Evolutionary conservation across 164 flowering plant species (phyloP).

Genomic region (Umbellularia californica): DNA sequence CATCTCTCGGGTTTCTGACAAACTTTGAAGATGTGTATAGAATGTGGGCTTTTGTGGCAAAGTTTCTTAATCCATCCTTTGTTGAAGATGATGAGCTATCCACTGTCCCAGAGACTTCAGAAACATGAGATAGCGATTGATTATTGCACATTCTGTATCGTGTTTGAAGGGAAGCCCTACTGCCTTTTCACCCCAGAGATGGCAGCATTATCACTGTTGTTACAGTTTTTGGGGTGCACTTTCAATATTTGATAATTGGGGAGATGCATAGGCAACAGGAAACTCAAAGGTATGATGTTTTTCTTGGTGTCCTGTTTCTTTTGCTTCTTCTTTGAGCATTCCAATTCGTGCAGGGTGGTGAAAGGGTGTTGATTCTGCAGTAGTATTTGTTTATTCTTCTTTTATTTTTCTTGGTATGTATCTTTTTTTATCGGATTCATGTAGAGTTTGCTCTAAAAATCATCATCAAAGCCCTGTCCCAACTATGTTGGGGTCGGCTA

Average conservation of each 20-base stretch:
- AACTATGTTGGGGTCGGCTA: background rate
- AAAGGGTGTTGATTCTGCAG: slow-evolving; percentile 8
- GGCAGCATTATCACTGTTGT: background rate
- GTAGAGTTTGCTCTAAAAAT: slow-evolving; percentile 40
- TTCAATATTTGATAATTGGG: background rate
- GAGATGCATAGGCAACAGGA: slow-evolving; percentile 18
- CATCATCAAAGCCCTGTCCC: background rate
- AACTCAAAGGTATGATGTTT: slow-evolving; percentile 10
- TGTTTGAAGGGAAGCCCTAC: slow-evolving; percentile 11
- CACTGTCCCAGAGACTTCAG: slow-evolving; percentile 47
- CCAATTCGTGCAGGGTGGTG: slow-evolving; percentile 11
- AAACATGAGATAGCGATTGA: slow-evolving; percentile 20
- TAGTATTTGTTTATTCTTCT: slow-evolving; percentile 44
- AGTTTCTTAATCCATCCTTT: slow-evolving; percentile 57
- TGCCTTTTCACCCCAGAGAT: slow-evolving; percentile 15
- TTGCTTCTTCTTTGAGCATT: slow-evolving; percentile 19
- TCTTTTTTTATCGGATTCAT: slow-evolving; percentile 19
- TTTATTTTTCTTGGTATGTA: slow-evolving; percentile 27
- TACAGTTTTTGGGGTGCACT: slow-evolving; percentile 1
- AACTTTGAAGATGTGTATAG: slow-evolving; percentile 62
- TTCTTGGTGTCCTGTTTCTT: slow-evolving; percentile 19
- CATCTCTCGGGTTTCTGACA: slow-evolving; percentile 57
- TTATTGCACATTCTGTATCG: background rate
- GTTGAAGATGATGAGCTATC: slow-evolving; percentile 35
- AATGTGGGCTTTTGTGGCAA: slow-evolving; percentile 63